Percentiles rank a stretch among this genome's conserved stretches.
phyloP scores from a whole-genome alignment of 2,329 filamentous ascomycete species.

The Exophiala xenobiotica region DNA sequence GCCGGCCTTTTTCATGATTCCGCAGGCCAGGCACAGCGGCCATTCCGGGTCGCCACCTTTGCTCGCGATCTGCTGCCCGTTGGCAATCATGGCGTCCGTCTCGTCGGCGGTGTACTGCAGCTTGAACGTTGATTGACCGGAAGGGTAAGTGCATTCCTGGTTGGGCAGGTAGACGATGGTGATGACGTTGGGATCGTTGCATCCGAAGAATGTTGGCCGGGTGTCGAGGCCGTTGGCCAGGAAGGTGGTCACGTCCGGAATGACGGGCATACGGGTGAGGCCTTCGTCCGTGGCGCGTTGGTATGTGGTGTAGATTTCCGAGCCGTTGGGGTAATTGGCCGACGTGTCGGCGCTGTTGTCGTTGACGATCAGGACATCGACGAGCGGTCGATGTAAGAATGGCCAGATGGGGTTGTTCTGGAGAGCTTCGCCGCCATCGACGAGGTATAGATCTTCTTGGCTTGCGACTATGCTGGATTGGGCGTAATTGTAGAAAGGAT shows the following conservation, averaged over 20 bases:
- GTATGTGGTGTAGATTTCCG: slow-evolving; percentile 59
- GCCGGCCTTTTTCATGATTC: slow-evolving; percentile 25
- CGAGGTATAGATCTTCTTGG: slow-evolving; percentile 45
- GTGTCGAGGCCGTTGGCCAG: slow-evolving; percentile 59
- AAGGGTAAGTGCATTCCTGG: slow-evolving; percentile 10
- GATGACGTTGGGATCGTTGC: slow-evolving; percentile 41
- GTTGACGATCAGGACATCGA: slow-evolving; percentile 65
- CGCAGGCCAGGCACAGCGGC: slow-evolving; percentile 27
- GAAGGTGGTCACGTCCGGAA: slow-evolving; percentile 59
- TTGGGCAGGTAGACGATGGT: slow-evolving; percentile 49
- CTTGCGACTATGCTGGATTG: slow-evolving; percentile 42
- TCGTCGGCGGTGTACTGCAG: slow-evolving; percentile 13
- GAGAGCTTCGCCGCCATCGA: slow-evolving; percentile 52
- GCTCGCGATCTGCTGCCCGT: slow-evolving; percentile 25
- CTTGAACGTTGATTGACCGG: slow-evolving; percentile 12
- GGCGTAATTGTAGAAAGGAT: slow-evolving; percentile 58
- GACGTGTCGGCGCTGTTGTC: slow-evolving; percentile 64
- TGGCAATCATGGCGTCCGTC: slow-evolving; percentile 25
- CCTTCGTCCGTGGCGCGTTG: slow-evolving; percentile 50
- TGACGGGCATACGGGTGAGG: slow-evolving; percentile 57
- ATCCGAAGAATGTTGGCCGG: slow-evolving; percentile 64
- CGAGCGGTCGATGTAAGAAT: slow-evolving; percentile 50
- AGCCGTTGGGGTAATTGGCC: slow-evolving; percentile 61
- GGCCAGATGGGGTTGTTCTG: slow-evolving; percentile 57
- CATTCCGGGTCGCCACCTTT: slow-evolving; percentile 15